Evolutionary conservation across 306 rosid genomes (phyloP), one percentile per base, ranked within the genome.

Genomic region (Leucaena leucocephala): DNA sequence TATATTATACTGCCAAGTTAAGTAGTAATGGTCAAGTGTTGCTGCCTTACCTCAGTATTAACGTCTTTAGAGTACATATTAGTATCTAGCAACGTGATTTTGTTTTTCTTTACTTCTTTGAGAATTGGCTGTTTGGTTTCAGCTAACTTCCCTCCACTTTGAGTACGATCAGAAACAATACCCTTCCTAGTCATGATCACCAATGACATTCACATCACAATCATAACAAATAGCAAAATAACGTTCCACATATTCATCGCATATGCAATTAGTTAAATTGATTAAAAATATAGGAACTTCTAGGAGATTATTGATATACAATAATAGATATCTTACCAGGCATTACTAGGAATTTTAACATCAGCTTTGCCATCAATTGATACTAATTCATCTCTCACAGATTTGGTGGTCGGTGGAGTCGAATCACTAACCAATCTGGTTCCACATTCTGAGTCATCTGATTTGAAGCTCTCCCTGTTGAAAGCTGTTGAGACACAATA

Each of bases 141-240:
- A 71, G 73, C 81, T 68, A 76, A 71, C 63, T 76, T 90, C 21
- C 83, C 19, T 68, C 76, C 72, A 48, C 82, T 86, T 72, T 75
- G 77, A 15, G 36, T 61, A 73, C 34, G 83, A 83, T 81, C 85
- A 72, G 86, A 90, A 76, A 43, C 71, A 62, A 72, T 57, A 69
- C 79, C 85, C 74, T 86, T 91, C 78, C 90, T 88, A 84, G 62
- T 74, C 64, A 83, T 74, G 80, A 82, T 83, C 77, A 68, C 74
- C 85, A 76, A 76, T 42, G 78, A 52, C 66, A 68, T n/a, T n/a
- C n/a, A n/a, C n/a, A 48, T 76, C 59, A 67, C 78, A 74, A 67
- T 80, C 74, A 64, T 59, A 59, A 55, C 48, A 77, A 54, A 35
- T 69, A 74, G 66, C 72, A 72, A 52, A 52, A 39, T 45, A 64